Percentiles rank a stretch among this genome's conserved stretches.
Evolutionary conservation across 345 rosid genomes (phyloP).

Genomic region (Geranium rotundifolium): DNA sequence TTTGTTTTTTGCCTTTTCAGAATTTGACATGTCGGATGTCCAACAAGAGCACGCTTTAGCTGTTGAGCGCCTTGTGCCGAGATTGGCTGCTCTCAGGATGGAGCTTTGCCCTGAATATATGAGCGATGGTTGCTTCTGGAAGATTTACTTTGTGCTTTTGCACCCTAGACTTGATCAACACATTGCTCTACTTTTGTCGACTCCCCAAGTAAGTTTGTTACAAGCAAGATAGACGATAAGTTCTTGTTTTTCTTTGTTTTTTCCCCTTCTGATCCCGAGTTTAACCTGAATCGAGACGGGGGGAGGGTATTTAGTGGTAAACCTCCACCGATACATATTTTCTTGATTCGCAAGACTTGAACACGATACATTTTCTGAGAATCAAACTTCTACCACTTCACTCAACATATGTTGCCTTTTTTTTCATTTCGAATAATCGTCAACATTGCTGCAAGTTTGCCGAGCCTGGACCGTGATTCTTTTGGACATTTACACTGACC

Average conservation of each 20-base stretch:
- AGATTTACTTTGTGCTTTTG: conserved; percentile 83
- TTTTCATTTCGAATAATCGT: not conserved
- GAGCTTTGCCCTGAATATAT: conserved; percentile 88
- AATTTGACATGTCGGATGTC: conserved; percentile 84
- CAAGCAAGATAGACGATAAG: not conserved
- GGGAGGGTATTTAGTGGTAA: too few relatives aligned
- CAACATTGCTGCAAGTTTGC: not conserved
- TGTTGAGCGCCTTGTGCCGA: conserved; percentile 65
- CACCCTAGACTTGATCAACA: conserved; percentile 68
- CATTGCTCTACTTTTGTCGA: conserved; percentile 65
- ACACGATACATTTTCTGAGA: too few relatives aligned
- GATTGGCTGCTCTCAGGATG: conserved; percentile 70
- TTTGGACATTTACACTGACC: not conserved
- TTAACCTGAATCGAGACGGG: too few relatives aligned
- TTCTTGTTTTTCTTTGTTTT: not conserved
- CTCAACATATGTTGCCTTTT: not conserved
- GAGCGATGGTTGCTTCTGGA: conserved; percentile 91
- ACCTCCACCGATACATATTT: too few relatives aligned
- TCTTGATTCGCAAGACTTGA: too few relatives aligned
- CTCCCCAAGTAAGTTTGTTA: conserved; percentile 49
- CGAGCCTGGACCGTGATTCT: not conserved
- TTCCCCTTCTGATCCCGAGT: too few relatives aligned
- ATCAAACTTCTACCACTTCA: too few relatives aligned
- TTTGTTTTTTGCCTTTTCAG: conserved; percentile 19
- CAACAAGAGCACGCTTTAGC: conserved; percentile 93